phyloP scores from a whole-genome alignment of 2,329 filamentous ascomycete genomes.

The Alternaria hordeiaustralica region DNA sequence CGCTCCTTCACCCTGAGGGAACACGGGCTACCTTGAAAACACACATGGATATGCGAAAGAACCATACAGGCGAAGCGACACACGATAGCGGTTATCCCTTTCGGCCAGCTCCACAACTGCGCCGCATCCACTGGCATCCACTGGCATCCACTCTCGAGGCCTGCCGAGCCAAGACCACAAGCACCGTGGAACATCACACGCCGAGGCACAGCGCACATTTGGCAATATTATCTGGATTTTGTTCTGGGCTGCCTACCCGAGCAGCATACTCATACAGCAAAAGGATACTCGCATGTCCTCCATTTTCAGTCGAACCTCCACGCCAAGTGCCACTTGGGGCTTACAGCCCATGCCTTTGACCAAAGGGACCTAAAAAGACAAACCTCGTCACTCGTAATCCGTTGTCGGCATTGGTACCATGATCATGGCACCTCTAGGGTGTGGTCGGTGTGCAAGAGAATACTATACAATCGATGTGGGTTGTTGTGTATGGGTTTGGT shows the following conservation, averaged over 20 bases:
- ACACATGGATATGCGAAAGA: not conserved
- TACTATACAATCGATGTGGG: conserved; percentile 32
- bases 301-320: conserved; percentile 7
- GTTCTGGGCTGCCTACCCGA: conserved; percentile 8
- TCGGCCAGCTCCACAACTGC: not conserved
- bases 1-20: conserved; percentile 1
- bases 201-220: not conserved
- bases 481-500: conserved; percentile 10
- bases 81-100: not conserved
- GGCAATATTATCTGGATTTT: conserved; percentile 18
- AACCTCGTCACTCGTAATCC: conserved; percentile 32
- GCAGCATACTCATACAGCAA: conserved; percentile 29
- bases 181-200: conserved; percentile 7
- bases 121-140: not conserved
- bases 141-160: not conserved
- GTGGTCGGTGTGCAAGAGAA: conserved; percentile 14
- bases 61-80: not conserved
- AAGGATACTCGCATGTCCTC: conserved; percentile 9
- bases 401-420: conserved; percentile 21
- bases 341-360: conserved; percentile 7
- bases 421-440: conserved; percentile 11
- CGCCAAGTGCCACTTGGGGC: conserved; percentile 4
- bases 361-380: conserved; percentile 24
- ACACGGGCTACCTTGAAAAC: not conserved
- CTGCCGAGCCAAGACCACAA: conserved; percentile 3